Percentiles rank a stretch among this genome's conserved stretches.
These are phyloP conservation scores for Euphorbia celastroides DNA, from an alignment of 441 rosid species.

Conservation along the genomic window DNA sequence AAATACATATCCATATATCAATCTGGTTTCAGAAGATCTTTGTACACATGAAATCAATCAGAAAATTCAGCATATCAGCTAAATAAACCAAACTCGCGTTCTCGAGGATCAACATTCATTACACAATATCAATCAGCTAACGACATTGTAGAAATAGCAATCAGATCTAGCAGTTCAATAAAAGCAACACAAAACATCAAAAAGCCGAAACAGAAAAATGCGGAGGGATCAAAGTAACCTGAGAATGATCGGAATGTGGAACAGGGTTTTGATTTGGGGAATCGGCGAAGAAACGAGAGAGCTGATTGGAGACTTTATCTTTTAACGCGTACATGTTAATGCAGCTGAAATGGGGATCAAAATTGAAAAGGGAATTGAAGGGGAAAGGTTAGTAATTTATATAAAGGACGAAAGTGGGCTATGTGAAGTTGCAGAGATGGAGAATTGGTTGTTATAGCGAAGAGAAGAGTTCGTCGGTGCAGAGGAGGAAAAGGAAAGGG, in stretches of 20 bases:
- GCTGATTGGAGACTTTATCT: slow-evolving; percentile 64
- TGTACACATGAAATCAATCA: neutral
- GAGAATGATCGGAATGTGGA: slow-evolving; percentile 32
- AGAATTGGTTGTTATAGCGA: neutral
- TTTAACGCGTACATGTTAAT: slow-evolving; percentile 47
- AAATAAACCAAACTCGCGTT: neutral
- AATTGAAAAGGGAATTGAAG: neutral
- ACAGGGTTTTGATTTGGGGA: slow-evolving; percentile 30
- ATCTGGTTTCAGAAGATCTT: neutral
- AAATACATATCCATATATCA: neutral
- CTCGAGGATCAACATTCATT: neutral
- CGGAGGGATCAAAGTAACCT: slow-evolving; percentile 28
- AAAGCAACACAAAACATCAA: slow-evolving; percentile 3
- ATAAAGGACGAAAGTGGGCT: neutral
- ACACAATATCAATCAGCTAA: slow-evolving; percentile 2
- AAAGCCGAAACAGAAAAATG: neutral
- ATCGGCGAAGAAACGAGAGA: slow-evolving; percentile 70
- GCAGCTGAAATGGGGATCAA: neutral
- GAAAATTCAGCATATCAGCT: neutral
- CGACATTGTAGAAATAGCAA: slow-evolving; percentile 12
- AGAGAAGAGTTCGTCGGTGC: slow-evolving; percentile 16
- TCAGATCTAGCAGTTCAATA: slow-evolving; percentile 14
- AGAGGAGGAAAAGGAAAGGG: neutral
- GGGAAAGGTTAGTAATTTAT: neutral
- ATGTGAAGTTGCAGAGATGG: neutral